Evolutionary conservation across 495 filamentous ascomycete species (phyloP), one percentile per base, ranked within the genome.

Genomic region (Staphylotrichum longicolle): DNA sequence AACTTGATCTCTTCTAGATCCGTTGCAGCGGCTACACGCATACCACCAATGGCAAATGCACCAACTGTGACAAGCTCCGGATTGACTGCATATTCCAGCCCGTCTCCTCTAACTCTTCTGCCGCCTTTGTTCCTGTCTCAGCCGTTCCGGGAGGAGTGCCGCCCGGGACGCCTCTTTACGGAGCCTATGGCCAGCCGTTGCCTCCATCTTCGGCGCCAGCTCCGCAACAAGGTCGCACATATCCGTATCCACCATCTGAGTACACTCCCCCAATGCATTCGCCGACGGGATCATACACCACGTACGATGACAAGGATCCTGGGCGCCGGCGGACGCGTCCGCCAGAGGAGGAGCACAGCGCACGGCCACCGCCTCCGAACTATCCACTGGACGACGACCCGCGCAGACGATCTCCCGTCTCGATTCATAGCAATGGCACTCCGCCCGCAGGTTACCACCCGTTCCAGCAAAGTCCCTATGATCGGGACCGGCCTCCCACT

Each of bases 21-120:
- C 78, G 79, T 20, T 82, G 79, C 71, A 82, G 79, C 50, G 79
- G 79, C n/a, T 80, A 80, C 57, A 74, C 77, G 15, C 78, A 78
- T 20, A 78, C 78, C 0, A 73, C 72, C 0, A 78, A 78, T 11
- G 79, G 79, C 6, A 80, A 80, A 59, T 82, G 79, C 57, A 74
- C 75, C 7, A 82, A 82, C 52, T 82, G 79, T 56, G 74, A 76
- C 54, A 80, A 80, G 63, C 74, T 80, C 72, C 74, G 75, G 42
- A 78, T 80, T 51, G 79, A 82, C 37, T 82, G 79, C 57, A 71
- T 82, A 4, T 82, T 82, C 47, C 79, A 82, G 62, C 79, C 79
- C 0, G 79, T 82, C 3, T 78, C 75, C 3, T 77, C 75, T 0
- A 77, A 78, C 8, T 72, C 75, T 0, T 74, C 75, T 3, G 74